These are phyloP conservation scores for Termitomyces heimii DNA, from an alignment of 768 basidiomycete genomes.

Conservation along the genomic window DNA sequence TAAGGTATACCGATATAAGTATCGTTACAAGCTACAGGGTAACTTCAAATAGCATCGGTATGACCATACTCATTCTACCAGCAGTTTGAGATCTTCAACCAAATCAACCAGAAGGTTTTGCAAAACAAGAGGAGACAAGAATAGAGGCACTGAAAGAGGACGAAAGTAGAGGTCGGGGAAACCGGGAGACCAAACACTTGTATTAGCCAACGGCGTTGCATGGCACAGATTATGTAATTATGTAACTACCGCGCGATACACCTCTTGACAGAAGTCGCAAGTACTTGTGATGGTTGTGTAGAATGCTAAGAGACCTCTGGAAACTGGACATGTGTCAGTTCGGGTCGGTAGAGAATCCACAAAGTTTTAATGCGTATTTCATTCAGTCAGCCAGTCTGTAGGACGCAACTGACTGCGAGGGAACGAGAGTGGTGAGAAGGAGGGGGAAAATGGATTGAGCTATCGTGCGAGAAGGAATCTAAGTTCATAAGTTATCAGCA, in stretches of 20 bases:
- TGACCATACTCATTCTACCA: background rate
- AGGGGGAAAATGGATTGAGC: background rate
- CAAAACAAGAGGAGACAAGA: no score
- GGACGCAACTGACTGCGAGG: background rate
- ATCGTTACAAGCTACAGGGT: background rate
- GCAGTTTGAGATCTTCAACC: background rate
- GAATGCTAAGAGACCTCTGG: background rate
- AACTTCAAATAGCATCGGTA: background rate
- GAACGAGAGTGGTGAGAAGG: background rate
- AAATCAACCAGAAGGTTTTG: no score
- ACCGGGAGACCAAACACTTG: no score
- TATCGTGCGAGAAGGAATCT: background rate
- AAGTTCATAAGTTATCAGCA: background rate
- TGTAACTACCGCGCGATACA: no score
- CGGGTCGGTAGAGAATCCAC: background rate
- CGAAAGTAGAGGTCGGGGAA: no score
- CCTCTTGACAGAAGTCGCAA: background rate
- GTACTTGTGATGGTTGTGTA: no score
- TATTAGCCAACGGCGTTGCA: no score
- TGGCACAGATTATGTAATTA: no score
- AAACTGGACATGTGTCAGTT: background rate
- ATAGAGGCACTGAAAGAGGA: no score
- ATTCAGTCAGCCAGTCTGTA: background rate
- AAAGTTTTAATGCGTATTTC: background rate
- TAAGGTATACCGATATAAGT: no score